phyloP scores from a whole-genome alignment of 2,329 filamentous ascomycete genomes.

The Aulographum hederae region DNA sequence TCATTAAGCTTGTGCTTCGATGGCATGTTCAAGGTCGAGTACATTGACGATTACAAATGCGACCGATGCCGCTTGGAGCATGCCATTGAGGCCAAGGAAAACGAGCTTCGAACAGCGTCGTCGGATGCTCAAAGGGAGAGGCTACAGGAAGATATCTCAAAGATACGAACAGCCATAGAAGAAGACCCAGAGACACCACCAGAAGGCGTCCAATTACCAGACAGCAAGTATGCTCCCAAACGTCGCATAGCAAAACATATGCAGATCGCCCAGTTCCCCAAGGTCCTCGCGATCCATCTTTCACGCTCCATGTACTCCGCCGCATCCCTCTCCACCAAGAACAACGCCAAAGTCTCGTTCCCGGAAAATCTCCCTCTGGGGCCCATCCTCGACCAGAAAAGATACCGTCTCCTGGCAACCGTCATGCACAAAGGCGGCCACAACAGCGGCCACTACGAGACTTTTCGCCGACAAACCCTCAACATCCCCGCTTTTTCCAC shows the following conservation, averaged over 20 bases:
- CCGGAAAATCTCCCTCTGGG: constrained; percentile 75
- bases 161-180: constrained; percentile 52
- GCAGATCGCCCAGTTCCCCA: constrained; percentile 72
- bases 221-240: constrained; percentile 56
- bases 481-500: constrained; percentile 70
- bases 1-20: constrained; percentile 81
- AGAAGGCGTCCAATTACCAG: constrained; percentile 51
- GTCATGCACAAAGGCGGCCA: constrained; percentile 94
- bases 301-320: constrained; percentile 83
- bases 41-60: constrained; percentile 94
- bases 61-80: constrained; percentile 81
- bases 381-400: constrained; percentile 55
- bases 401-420: constrained; percentile 69
- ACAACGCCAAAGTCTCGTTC: constrained; percentile 84
- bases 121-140: constrained; percentile 26
- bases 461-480: constrained; percentile 72
- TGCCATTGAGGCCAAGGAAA: constrained; percentile 45
- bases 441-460: constrained; percentile 93
- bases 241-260: constrained; percentile 76
- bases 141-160: constrained; percentile 41
- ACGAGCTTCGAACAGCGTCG: constrained; percentile 39
- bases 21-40: constrained; percentile 81
- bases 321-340: constrained; percentile 66
- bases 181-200: constrained; percentile 65
- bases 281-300: constrained; percentile 77